Base-by-base conservation (phyloP, 208 protist genomes). In the Leishmania tarentolae region DNA sequence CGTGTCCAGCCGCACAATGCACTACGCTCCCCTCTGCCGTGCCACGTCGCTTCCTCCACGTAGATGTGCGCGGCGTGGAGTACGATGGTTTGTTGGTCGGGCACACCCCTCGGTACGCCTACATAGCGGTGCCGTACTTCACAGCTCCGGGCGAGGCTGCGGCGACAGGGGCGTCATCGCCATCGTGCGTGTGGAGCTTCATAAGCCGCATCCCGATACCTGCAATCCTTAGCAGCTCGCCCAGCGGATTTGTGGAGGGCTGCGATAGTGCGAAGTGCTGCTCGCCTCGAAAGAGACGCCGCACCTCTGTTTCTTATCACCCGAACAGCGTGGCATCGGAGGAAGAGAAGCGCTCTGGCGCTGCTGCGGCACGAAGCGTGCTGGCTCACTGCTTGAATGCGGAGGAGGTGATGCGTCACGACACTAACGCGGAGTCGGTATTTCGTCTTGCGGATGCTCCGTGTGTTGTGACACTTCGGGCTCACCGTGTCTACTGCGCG, bases 11-110 rank as follows among this genome's bases (percentile, higher is more conserved):
- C 4, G 2, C 70, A 2, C 52, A 31, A 13, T 8, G 44, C 3
- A n/a, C 59, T 28, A 46, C 6, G 19, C 65, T 35, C 1, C 21
- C 19, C 28, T 6, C 40, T 0, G 53, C n/a, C 57, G 69, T 70
- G 73, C 42, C 42, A 2, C 71, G 76, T 2, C 81, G 87, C 74
- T 53, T 94, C 76, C 70, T 89, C 61, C 94, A 97, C 79, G 88
- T 82, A 19, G 94, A 97, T 83, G 92, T 88, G 40, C 78, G 87
- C 13, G 94, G 94, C 24, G 89, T 97, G 80, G 91, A 96, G 81
- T 88, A 93, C 66, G 76, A 87, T 35, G 92, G 85, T 7, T 50
- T 90, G 46, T 56, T 95, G 61, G 75, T 95, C 7, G 94, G 81
- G 13, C 68, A 80, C 66, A 94, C 91, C 35, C 61, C 75, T 37